Base-by-base conservation (phyloP, 768 basidiomycete species). In the Suillus occidentalis region DNA sequence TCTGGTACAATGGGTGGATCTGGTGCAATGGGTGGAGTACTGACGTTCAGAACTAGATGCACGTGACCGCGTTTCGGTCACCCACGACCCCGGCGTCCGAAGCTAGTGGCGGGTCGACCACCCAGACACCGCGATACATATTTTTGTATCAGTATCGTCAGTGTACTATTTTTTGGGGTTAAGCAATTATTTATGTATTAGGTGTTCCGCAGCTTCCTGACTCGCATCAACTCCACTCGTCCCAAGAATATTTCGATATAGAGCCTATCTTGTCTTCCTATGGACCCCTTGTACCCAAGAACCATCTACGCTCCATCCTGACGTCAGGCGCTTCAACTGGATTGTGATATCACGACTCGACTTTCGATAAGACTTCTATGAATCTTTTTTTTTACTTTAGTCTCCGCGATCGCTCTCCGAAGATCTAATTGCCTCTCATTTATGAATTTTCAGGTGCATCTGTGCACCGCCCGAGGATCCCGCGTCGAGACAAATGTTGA, bases 231-330 rank as follows among this genome's bases (percentile, higher is more conserved):
- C 47, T 47, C n/a, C n/a, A 72, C 72, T 72, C 65, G 70, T 68
- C 70, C 75, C 75, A 71, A 79, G 82, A 73, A 79, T 78, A 76
- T 73, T 79, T 78, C 87, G 73, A 77, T 85, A 77, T 89, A 88
- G 87, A 81, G 82, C 79, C 76, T 89, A 73, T 87, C 76, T 90
- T 67, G 82, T 89, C 74, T 84, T 87, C 52, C 77, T 86, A 69
- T 84, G 82, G 75, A 82, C 80, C 84, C 84, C n/a, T 78, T 85
- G 28, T 28, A 52, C 4, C 14, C 16, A 28, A 52, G 14, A 4
- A 52, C 25, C 25, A 28, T 25, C 16, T n/a, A n/a, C n/a, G n/a
- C n/a, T n/a, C n/a, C n/a, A n/a, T n/a, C n/a, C n/a, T 52, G 52
- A 10, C 5, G 28, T 28, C 5, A 34, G 9, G 10, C 9, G 52